A percentile compares a stretch with the other conserved stretches of the same genome.
These are phyloP conservation scores for Arachis stenosperma DNA, from an alignment of 306 rosid species.

Conservation along the genomic window DNA sequence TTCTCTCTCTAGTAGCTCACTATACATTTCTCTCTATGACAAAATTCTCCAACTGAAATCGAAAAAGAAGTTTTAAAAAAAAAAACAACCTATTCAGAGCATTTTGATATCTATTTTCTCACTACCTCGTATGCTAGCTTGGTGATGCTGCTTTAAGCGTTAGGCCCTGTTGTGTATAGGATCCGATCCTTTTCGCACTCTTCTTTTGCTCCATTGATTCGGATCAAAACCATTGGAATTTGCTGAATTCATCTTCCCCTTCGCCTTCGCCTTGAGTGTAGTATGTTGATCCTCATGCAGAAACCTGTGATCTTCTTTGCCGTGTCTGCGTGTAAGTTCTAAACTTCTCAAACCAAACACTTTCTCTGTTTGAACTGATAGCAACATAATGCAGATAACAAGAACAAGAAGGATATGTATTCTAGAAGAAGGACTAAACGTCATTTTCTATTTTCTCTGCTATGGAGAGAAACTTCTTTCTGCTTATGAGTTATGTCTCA, in stretches of 20 bases:
- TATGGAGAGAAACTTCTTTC: constrained; percentile 45
- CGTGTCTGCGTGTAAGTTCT: constrained; percentile 54
- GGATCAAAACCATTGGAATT: constrained; percentile 55
- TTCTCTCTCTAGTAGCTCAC: constrained; percentile 51
- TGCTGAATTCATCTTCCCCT: constrained; percentile 49
- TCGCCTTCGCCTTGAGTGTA: constrained; percentile 48
- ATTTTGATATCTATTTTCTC: constrained; percentile 36
- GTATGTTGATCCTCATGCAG: constrained; percentile 49
- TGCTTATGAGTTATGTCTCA: constrained; percentile 55
- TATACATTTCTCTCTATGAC: constrained; percentile 57
- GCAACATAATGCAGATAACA: constrained; percentile 62
- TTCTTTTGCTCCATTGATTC: constrained; percentile 79
- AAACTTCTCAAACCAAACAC: constrained; percentile 55
- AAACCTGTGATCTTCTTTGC: constrained; percentile 43
- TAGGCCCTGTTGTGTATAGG: constrained; percentile 89
- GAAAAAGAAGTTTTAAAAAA: constrained; percentile 37
- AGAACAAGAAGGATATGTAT: constrained; percentile 37
- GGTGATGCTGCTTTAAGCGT: constrained; percentile 38
- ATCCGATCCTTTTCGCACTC: constrained; percentile 85
- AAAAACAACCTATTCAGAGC: constrained; percentile 43
- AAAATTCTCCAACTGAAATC: constrained; percentile 42
- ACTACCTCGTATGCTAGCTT: constrained; percentile 42
- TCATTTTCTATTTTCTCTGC: constrained; percentile 59
- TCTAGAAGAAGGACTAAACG: constrained; percentile 48
- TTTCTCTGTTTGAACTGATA: constrained; percentile 54